Conservation (phyloP, 768 basidiomycete species). For the Fistulinella prunicolor region DNA sequence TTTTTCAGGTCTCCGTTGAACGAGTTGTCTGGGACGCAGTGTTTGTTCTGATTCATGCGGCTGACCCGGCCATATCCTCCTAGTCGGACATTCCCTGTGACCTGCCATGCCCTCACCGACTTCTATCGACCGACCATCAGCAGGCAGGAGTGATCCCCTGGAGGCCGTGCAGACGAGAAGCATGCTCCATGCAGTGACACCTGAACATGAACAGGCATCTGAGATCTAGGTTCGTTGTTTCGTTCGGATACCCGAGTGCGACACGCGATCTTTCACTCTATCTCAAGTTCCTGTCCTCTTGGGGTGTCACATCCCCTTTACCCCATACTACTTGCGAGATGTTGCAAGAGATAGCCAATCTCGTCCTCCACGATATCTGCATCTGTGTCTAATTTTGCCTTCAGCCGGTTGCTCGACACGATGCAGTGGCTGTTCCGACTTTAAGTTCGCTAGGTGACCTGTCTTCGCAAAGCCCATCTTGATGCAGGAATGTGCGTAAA, state of each 20-base stretch:
- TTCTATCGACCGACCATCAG: background rate
- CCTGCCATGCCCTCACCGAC: too few relatives aligned
- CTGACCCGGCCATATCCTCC: too few relatives aligned
- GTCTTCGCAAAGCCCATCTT: constrained; percentile 20
- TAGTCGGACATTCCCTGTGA: too few relatives aligned
- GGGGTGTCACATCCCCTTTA: background rate
- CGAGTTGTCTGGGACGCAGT: too few relatives aligned
- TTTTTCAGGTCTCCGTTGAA: too few relatives aligned
- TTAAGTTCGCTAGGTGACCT: background rate
- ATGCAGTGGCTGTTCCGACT: background rate
- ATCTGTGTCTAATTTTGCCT: background rate
- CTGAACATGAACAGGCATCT: background rate
- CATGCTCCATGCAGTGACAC: background rate
- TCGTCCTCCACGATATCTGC: too few relatives aligned
- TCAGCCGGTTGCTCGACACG: background rate
- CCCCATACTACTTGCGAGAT: too few relatives aligned
- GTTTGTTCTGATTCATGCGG: too few relatives aligned
- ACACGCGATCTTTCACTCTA: constrained; percentile 8
- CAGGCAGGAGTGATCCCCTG: too few relatives aligned
- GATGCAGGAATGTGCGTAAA: constrained; percentile 6
- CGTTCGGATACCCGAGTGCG: constrained; percentile 1
- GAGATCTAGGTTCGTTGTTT: constrained; percentile 14
- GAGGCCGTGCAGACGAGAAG: too few relatives aligned
- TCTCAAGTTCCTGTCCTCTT: constrained; percentile 3
- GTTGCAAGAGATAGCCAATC: too few relatives aligned